Conservation (phyloP, 2,329 filamentous ascomycete species). For the Fonsecaea erecta region DNA sequence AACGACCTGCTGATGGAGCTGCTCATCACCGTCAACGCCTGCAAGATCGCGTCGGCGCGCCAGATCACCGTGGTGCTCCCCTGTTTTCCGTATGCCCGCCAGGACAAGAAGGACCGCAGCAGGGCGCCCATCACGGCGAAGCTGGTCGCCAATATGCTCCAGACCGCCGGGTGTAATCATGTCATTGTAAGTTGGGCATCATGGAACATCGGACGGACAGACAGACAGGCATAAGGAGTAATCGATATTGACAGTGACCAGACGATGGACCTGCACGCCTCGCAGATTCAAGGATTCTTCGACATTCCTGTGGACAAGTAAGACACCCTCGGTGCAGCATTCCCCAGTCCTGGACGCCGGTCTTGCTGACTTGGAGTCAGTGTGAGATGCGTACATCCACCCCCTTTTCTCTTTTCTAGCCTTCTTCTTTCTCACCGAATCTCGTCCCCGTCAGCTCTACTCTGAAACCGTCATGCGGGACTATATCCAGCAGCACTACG, state of each 20-base stretch:
- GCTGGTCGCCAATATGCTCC: conserved; percentile 88
- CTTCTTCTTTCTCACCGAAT: too few species aligned
- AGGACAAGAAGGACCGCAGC: conserved; percentile 93
- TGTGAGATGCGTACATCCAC: too few species aligned
- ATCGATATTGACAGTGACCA: too few species aligned
- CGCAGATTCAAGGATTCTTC: conserved; percentile 95
- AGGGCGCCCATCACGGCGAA: conserved; percentile 75
- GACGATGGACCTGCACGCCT: conserved; percentile 93
- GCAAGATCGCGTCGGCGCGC: conserved; percentile 87
- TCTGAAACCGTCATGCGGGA: conserved; percentile 60
- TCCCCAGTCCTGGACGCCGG: conserved; percentile 64
- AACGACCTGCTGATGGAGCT: conserved; percentile 96
- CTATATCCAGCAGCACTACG: conserved; percentile 76
- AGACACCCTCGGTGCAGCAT: background rate
- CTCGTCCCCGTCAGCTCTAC: conserved; percentile 55
- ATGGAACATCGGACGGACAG: too few species aligned
- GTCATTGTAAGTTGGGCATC: too few species aligned
- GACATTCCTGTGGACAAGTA: conserved; percentile 74
- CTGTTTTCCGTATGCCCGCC: conserved; percentile 85
- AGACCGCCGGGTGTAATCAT: conserved; percentile 91
- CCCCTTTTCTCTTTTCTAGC: too few species aligned
- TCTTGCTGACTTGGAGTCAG: too few species aligned
- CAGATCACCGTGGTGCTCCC: conserved; percentile 72
- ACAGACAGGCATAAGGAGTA: too few species aligned
- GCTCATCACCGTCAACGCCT: conserved; percentile 94